Percentiles rank a stretch among this genome's conserved stretches.
Conservation (phyloP, 2,329 filamentous ascomycete species). For the Pseudogymnoascus sp. region DNA sequence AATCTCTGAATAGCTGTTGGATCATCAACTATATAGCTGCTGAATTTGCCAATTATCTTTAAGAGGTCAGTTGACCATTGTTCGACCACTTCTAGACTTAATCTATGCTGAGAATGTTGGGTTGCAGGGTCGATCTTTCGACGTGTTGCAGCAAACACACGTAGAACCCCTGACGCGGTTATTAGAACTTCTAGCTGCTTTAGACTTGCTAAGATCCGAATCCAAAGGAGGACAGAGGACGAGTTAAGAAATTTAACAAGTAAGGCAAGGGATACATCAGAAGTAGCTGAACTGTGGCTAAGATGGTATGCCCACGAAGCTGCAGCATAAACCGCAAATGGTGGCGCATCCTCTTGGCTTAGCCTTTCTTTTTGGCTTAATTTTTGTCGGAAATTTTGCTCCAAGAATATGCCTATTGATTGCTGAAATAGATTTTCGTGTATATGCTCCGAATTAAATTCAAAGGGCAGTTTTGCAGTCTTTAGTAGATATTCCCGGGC, state of each 20-base stretch:
- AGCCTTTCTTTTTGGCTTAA: not conserved
- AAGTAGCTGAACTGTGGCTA: not conserved
- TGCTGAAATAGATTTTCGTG: not conserved
- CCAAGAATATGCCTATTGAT: not conserved
- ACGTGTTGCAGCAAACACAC: constrained; percentile 15
- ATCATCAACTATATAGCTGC: constrained; percentile 19
- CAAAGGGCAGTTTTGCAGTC: not conserved
- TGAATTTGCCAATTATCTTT: constrained; percentile 32
- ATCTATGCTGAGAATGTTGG: constrained; percentile 12
- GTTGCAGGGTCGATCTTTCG: constrained; percentile 10
- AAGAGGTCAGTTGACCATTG: constrained; percentile 31
- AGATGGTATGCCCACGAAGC: constrained; percentile 25
- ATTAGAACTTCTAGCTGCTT: constrained; percentile 24
- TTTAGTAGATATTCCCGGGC: constrained; percentile 21
- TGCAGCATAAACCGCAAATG: constrained; percentile 21
- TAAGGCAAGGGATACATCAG: constrained; percentile 11
- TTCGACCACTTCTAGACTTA: constrained; percentile 23
- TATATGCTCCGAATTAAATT: constrained; percentile 6
- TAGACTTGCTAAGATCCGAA: constrained; percentile 23
- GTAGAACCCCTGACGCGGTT: constrained; percentile 23
- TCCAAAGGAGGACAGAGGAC: constrained; percentile 28
- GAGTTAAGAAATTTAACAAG: constrained; percentile 23
- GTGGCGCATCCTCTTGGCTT: constrained; percentile 10
- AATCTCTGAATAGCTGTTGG: constrained; percentile 32
- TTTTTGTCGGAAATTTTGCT: not conserved